Evolutionary conservation across 2,329 filamentous ascomycete genomes (phyloP).

Genomic region (Xylaria sp.): DNA sequence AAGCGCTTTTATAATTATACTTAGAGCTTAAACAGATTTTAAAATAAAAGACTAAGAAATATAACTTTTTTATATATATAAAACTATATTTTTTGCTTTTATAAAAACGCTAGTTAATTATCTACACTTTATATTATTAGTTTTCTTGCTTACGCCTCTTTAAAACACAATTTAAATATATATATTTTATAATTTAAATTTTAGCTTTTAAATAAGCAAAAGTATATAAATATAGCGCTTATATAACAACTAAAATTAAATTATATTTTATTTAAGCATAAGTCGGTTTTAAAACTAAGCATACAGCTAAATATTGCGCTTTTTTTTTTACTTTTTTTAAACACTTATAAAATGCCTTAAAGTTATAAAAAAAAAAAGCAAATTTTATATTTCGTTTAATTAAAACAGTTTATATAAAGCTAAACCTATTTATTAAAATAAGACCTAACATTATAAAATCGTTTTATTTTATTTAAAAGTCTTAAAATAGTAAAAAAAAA

Average conservation of each 20-base stretch:
- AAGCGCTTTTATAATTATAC: not conserved
- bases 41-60: not conserved
- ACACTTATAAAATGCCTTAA: conserved; percentile 1
- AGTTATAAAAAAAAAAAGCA: not conserved
- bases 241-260: not conserved
- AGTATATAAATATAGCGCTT: conserved; percentile 5
- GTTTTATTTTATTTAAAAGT: not conserved
- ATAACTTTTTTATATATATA: not conserved
- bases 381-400: conserved; percentile 3
- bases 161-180: not conserved
- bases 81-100: not conserved
- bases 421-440: not conserved
- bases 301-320: not conserved
- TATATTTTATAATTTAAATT: not conserved
- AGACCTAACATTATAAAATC: not conserved
- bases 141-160: not conserved
- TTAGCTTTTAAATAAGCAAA: not conserved
- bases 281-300: not conserved
- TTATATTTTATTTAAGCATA: not conserved
- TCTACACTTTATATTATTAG: not conserved
- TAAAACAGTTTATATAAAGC: not conserved
- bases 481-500: not conserved
- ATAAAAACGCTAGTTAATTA: not conserved
- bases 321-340: not conserved
- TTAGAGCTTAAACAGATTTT: not conserved